Percentiles rank a stretch among this genome's conserved stretches.
Conservation (phyloP, 2,329 filamentous ascomycete species). For the Lojkania enalia region DNA sequence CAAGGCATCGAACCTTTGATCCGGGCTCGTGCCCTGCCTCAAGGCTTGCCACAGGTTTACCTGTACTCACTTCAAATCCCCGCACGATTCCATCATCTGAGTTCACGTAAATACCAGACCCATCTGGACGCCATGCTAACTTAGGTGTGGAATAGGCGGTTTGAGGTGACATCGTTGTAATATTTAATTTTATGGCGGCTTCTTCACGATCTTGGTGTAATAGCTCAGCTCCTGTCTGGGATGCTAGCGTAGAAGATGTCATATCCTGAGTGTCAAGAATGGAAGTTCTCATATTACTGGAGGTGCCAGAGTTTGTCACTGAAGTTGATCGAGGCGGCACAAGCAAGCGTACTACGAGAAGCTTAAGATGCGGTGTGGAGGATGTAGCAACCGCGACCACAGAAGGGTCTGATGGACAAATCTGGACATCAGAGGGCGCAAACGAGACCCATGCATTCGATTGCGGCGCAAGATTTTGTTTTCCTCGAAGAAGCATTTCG, state of each 20-base stretch:
- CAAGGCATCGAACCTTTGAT: slow-evolving; percentile 62
- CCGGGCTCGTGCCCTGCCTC: slow-evolving; percentile 59
- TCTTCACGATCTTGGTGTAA: slow-evolving; percentile 60
- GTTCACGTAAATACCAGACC: slow-evolving; percentile 65
- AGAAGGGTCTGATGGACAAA: slow-evolving; percentile 58
- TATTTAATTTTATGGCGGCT: slow-evolving; percentile 62
- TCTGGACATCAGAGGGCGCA: slow-evolving; percentile 60
- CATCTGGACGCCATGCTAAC: slow-evolving; percentile 64
- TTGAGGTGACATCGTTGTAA: slow-evolving; percentile 64
- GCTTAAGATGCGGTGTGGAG: slow-evolving; percentile 63
- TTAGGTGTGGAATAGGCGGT: slow-evolving; percentile 66
- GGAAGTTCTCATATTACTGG: background rate
- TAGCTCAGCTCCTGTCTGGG: slow-evolving; percentile 56
- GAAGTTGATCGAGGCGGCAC: slow-evolving; percentile 46
- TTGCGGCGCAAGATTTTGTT: slow-evolving; percentile 64
- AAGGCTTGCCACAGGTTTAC: slow-evolving; percentile 58
- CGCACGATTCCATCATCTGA: slow-evolving; percentile 65
- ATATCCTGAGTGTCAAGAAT: background rate
- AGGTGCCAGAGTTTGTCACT: slow-evolving; percentile 3
- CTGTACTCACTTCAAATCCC: slow-evolving; percentile 61
- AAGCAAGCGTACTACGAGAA: slow-evolving; percentile 62
- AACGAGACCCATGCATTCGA: slow-evolving; percentile 68
- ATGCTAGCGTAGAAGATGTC: slow-evolving; percentile 49
- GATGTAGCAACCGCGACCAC: slow-evolving; percentile 64
- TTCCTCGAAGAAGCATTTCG: slow-evolving; percentile 50